Percentiles rank a stretch among this genome's conserved stretches.
Conservation (phyloP, 179 eudicot species). For the Dionaea muscipula region DNA sequence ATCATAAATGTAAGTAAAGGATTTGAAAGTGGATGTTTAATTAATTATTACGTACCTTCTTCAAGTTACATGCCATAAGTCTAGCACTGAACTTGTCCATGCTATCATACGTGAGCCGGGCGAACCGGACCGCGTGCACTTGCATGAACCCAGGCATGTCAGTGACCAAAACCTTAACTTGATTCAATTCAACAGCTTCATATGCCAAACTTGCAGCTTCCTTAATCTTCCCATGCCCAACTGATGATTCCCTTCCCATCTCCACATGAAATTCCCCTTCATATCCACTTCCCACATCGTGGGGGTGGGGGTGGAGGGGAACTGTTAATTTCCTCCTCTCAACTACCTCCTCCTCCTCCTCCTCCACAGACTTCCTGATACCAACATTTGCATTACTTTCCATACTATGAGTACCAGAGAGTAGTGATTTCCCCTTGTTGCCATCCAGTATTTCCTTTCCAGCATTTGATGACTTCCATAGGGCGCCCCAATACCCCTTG, state of each 20-base stretch:
- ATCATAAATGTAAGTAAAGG: no score
- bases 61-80: conserved; percentile 58
- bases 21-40: no score
- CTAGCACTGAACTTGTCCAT: conserved; percentile 74
- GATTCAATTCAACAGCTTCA: conserved; percentile 33
- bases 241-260: conserved; percentile 35
- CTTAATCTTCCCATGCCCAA: conserved; percentile 32
- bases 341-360: neutral
- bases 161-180: conserved; percentile 60
- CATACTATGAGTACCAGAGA: no score
- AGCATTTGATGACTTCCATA: conserved; percentile 29
- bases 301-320: no score
- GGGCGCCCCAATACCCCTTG: conserved; percentile 16
- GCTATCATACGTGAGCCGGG: conserved; percentile 55
- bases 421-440: no score
- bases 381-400: neutral
- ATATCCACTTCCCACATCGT: neutral
- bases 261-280: conserved; percentile 16
- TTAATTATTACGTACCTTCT: no score
- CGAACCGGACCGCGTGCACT: conserved; percentile 71
- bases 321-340: neutral
- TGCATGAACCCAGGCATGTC: conserved; percentile 94
- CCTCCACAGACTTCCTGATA: conserved; percentile 2
- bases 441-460: conserved; percentile 11
- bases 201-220: conserved; percentile 24